Evolutionary conservation across 2,329 filamentous ascomycete species (phyloP).

Genomic region (Macrophomina phaseolina): DNA sequence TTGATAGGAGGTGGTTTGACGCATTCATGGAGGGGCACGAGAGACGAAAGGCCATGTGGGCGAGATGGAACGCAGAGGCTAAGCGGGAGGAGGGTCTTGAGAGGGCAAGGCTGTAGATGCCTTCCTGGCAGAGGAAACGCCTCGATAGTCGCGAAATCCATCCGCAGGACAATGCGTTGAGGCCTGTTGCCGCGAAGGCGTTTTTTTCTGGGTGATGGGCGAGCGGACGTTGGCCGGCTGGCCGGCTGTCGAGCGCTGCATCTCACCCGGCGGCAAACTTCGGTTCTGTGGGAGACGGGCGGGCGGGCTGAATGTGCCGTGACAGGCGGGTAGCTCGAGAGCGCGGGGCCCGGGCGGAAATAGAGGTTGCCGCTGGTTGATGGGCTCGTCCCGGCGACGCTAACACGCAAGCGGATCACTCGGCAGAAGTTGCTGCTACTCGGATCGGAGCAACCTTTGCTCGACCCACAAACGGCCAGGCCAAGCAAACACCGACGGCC

Average conservation of each 20-base stretch:
- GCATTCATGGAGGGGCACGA: constrained; percentile 62
- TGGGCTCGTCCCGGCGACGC: background rate
- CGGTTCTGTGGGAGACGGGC: no score
- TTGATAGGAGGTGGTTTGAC: constrained; percentile 54
- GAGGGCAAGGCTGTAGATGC: constrained; percentile 10
- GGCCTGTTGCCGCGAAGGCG: no score
- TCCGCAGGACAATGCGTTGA: no score
- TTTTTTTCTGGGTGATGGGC: no score
- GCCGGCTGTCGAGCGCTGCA: no score
- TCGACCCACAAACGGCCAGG: background rate
- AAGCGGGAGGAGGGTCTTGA: background rate
- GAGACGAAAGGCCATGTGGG: constrained; percentile 64
- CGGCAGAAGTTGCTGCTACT: background rate
- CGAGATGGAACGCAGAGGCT: constrained; percentile 54
- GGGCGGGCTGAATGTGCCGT: no score
- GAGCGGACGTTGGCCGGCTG: no score
- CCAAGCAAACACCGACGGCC: background rate
- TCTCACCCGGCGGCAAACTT: no score
- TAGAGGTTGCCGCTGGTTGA: background rate
- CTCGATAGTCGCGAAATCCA: no score
- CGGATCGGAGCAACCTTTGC: background rate
- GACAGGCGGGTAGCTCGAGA: background rate
- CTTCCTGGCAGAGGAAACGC: no score
- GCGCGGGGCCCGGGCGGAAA: background rate
- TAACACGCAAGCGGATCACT: background rate